Base-by-base conservation (phyloP, 2,329 filamentous ascomycete genomes). In the Alternaria burnsii region DNA sequence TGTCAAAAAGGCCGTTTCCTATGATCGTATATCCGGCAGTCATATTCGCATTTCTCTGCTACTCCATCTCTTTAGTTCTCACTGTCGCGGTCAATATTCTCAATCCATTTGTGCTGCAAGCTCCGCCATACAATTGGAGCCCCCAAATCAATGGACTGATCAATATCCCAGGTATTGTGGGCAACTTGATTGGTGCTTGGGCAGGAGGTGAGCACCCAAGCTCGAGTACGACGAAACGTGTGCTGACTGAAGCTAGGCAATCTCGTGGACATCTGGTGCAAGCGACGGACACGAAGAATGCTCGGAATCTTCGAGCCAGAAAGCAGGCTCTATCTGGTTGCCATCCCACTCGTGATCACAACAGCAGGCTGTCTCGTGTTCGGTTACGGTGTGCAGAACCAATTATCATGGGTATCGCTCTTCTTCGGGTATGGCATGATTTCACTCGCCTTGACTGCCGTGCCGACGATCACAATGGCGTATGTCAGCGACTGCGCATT, bases 341-440 rank as follows among this genome's bases (percentile, higher is more conserved):
- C 78, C 40, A 72, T 83, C 16, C 80, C 82, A 1, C 68, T 79
- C 1, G 28, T 83, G 1, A 71, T 82, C 57, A 82, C 80, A 1
- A 78, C 77, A 1, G 77, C 78, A 3, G 82, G 82, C 0, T 81
- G 79, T 53, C 55, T 84, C 18, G 58, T 81, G 16, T 83, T 82
- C 52, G 82, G 82, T 1, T 83, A 82, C 53, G 82, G 80, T 5
- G 80, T 82, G 8, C 72, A 79, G 50, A 61, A 76, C 16, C 73
- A 69, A 3, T 50, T 82, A 59, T 72, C 80, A 59, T 84, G 82
- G 82, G 77, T 77, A 4, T 74, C 78, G 10, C 63, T 83, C 48
- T 82, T 83, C 67, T 79, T 83, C 53, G 81, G 80, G 4, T 83
- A 83, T 55, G 82, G 82, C 16, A 79, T 84, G 78, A 76, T 82